Evolutionary conservation across 208 protist genomes (phyloP).

Genomic region (Kentomonas sorsogonicus): DNA sequence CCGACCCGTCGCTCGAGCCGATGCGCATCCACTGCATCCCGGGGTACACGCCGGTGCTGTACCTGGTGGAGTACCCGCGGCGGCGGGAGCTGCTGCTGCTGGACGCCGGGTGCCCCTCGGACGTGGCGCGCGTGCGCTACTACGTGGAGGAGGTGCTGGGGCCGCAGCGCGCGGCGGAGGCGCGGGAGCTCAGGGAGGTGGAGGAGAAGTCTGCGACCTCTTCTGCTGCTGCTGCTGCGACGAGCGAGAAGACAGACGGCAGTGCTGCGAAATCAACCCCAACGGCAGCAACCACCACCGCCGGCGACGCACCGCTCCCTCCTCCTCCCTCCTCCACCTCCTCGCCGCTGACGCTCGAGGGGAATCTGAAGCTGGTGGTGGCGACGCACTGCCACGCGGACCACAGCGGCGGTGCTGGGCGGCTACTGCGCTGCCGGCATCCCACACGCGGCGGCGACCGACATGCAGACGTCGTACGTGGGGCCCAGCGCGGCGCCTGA

Average conservation of each 20-base stretch:
- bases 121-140: conserved; percentile 31
- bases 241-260: too few species aligned
- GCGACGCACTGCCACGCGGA: conserved; percentile 43
- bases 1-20: conserved; percentile 14
- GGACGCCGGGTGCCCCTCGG: conserved; percentile 35
- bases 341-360: conserved; percentile 20
- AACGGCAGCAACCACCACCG: too few species aligned
- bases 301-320: too few species aligned
- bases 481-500: conserved; percentile 13
- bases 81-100: conserved; percentile 31
- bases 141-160: conserved; percentile 42
- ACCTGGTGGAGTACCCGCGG: conserved; percentile 35
- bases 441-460: conserved; percentile 18
- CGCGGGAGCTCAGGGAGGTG: too few species aligned
- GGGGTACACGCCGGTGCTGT: conserved; percentile 30
- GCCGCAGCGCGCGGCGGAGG: background rate
- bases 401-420: conserved; percentile 28
- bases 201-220: too few species aligned
- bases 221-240: too few species aligned
- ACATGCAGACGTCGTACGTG: conserved; percentile 25
- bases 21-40: conserved; percentile 41
- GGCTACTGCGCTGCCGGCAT: conserved; percentile 24
- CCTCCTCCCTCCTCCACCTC: too few species aligned
- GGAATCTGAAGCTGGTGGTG: conserved; percentile 30
- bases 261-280: too few species aligned